Evolutionary conservation across 345 rosid species (phyloP).

Genomic region (Eucalyptus sp.): DNA sequence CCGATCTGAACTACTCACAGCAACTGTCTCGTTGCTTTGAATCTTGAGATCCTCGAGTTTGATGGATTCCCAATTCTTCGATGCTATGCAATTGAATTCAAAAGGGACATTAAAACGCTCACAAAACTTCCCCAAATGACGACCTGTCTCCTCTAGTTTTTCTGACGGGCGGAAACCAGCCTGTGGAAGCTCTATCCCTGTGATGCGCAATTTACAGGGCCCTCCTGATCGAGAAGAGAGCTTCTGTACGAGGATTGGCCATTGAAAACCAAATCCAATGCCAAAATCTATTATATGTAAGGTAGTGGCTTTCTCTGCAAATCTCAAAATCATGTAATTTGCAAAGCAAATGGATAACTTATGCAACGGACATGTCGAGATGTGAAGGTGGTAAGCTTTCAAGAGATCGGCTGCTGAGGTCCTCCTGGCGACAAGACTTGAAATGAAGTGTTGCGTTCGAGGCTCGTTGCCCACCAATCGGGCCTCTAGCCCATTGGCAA

Average conservation of each 20-base stretch:
- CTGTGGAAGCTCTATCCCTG: constrained; percentile 20
- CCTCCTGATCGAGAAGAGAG: constrained; percentile 1
- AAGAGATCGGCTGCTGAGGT: constrained; percentile 1
- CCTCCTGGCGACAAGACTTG: background rate
- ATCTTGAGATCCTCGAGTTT: background rate
- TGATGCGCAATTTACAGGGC: constrained; percentile 16
- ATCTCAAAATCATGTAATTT: background rate
- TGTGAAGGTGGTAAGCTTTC: constrained; percentile 10
- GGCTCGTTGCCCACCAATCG: constrained; percentile 43
- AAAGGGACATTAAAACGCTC: constrained; percentile 15
- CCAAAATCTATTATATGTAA: constrained; percentile 3
- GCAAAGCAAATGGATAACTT: constrained; percentile 5
- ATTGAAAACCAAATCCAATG: constrained; percentile 12
- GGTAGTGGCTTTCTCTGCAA: constrained; percentile 3
- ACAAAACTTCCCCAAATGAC: constrained; percentile 6
- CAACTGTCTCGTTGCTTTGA: constrained; percentile 1
- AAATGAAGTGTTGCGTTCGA: constrained; percentile 10
- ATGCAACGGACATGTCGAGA: constrained; percentile 10
- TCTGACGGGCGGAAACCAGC: constrained; percentile 17
- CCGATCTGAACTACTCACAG: background rate
- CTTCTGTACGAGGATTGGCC: constrained; percentile 11
- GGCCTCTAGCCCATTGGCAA: constrained; percentile 70
- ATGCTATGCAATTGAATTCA: constrained; percentile 11
- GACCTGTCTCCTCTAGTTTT: constrained; percentile 14
- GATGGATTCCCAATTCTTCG: background rate